Percentiles rank a stretch among this genome's conserved stretches.
Evolutionary conservation across 1,284 basidiomycete species (phyloP).

Genomic region (Ustilago trichophora): DNA sequence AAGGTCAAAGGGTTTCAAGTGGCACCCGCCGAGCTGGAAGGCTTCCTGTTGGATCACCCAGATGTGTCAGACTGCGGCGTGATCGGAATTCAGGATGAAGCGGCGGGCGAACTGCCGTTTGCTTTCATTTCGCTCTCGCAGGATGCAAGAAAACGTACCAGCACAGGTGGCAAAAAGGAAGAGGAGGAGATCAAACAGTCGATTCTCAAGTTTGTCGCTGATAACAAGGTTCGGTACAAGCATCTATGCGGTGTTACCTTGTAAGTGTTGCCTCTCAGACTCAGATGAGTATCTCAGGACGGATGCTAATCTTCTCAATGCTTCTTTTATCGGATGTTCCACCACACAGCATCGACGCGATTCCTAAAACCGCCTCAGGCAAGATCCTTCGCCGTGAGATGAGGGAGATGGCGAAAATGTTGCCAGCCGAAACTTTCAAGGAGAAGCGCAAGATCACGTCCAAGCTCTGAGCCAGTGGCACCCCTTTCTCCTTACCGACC

Average conservation of each 20-base stretch:
- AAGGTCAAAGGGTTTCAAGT: conserved; percentile 66
- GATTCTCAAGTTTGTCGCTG: conserved; percentile 73
- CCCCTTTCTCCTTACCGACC: too few relatives aligned
- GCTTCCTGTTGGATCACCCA: conserved; percentile 76
- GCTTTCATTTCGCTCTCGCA: conserved; percentile 75
- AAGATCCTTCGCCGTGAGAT: conserved; percentile 56
- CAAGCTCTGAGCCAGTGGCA: conserved; percentile 30
- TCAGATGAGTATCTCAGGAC: too few relatives aligned
- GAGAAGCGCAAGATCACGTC: conserved; percentile 28
- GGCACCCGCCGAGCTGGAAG: conserved; percentile 72
- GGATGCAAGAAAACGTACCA: conserved; percentile 69
- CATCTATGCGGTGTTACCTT: conserved; percentile 71
- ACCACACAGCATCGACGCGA: conserved; percentile 38
- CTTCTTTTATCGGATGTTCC: neutral
- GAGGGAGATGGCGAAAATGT: conserved; percentile 50
- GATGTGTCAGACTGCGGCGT: conserved; percentile 78
- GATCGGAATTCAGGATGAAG: conserved; percentile 79
- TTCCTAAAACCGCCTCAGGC: conserved; percentile 54
- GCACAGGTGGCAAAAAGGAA: conserved; percentile 67
- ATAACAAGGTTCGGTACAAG: conserved; percentile 78
- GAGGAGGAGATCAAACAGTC: conserved; percentile 37
- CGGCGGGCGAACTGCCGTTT: conserved; percentile 79
- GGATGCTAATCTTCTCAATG: neutral
- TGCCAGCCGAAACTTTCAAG: conserved; percentile 22
- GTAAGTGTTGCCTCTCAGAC: conserved; percentile 25